Conservation (phyloP, 176 grass and related monocot species). For the Juncus effusus region DNA sequence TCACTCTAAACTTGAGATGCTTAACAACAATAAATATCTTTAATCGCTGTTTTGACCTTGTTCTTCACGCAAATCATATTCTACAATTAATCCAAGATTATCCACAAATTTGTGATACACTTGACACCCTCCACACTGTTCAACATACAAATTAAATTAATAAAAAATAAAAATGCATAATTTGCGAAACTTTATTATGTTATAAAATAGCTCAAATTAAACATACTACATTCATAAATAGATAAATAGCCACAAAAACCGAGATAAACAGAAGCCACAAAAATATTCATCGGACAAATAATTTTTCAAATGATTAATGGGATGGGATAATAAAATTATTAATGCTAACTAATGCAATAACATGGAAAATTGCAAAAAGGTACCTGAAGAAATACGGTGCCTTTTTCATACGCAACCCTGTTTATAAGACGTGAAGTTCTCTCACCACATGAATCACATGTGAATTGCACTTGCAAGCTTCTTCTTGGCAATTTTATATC, state of each 20-base stretch:
- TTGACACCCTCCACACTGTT: conserved; percentile 77
- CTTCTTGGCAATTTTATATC: conserved; percentile 87
- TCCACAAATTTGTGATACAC: conserved; percentile 96
- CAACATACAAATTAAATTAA: conserved; percentile 9
- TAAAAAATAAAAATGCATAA: not conserved
- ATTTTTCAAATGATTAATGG: no score
- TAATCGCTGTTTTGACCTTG: conserved; percentile 22
- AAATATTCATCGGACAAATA: no score
- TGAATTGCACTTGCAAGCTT: conserved; percentile 87
- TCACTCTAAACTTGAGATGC: no score
- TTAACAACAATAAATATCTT: not conserved
- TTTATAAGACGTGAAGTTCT: conserved; percentile 78
- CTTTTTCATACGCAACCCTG: conserved; percentile 77
- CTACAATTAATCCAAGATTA: conserved; percentile 90
- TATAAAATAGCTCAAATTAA: not conserved
- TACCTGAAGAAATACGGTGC: conserved; percentile 94
- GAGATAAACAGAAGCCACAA: no score
- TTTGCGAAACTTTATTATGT: not conserved
- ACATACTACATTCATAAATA: no score
- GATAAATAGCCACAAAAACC: no score
- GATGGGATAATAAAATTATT: no score
- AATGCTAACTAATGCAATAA: not conserved
- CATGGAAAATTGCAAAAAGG: conserved; percentile 17
- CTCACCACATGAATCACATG: conserved; percentile 78
- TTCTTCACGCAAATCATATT: conserved; percentile 73